These are phyloP conservation scores for Colletotrichum phormii DNA, from an alignment of 2,329 filamentous ascomycete genomes.

Conservation along the genomic window DNA sequence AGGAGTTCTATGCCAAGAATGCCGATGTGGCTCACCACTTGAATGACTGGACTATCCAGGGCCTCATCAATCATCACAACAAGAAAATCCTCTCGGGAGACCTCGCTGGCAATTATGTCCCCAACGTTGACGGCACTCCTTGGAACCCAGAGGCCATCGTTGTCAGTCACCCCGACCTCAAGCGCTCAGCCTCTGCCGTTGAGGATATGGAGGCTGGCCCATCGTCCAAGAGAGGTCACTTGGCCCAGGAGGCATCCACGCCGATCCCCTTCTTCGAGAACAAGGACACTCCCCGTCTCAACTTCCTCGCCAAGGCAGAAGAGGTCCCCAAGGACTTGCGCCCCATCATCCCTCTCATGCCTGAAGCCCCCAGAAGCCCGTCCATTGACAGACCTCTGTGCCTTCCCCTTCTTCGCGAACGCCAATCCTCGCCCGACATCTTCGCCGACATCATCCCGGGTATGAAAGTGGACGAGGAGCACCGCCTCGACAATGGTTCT, in stretches of 20 bases:
- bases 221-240: neutral
- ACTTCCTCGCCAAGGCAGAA: constrained; percentile 4
- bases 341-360: neutral
- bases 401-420: neutral
- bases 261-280: neutral
- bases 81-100: neutral
- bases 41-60: constrained; percentile 17
- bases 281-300: constrained; percentile 14
- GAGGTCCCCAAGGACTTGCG: neutral
- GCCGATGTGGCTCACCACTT: constrained; percentile 1
- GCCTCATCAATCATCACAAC: neutral
- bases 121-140: neutral
- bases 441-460: neutral
- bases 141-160: neutral
- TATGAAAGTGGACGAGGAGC: neutral
- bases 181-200: constrained; percentile 10
- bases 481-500: neutral
- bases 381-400: neutral
- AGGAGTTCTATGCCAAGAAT: constrained; percentile 6
- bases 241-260: neutral
- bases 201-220: neutral
- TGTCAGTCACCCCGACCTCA: neutral
- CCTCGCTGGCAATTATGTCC: neutral
- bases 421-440: neutral
- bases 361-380: neutral